phyloP scores from a whole-genome alignment of 208 protist genomes.

The Trypanosoma lewisi region DNA sequence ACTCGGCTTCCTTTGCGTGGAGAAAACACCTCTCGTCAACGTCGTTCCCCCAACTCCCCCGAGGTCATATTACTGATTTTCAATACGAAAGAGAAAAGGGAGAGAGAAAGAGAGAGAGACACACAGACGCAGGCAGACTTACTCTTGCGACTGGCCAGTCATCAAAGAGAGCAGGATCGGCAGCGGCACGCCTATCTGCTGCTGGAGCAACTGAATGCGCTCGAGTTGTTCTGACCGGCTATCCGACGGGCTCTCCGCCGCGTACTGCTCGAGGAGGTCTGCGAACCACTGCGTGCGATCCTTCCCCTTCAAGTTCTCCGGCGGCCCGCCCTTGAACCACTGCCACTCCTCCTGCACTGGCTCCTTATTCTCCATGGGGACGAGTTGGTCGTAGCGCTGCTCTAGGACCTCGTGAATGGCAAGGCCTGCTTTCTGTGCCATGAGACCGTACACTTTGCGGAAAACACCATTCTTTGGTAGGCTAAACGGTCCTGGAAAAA shows the following conservation, averaged over 20 bases:
- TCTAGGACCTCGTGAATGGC: conserved; percentile 76
- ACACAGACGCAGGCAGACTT: background rate
- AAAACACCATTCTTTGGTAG: conserved; percentile 69
- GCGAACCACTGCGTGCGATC: conserved; percentile 75
- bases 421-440: conserved; percentile 69
- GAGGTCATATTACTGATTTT: no score
- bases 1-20: no score
- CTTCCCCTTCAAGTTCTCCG: conserved; percentile 36
- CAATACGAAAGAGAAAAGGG: no score
- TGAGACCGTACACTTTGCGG: conserved; percentile 82
- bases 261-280: conserved; percentile 49
- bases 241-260: conserved; percentile 27
- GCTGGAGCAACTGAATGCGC: conserved; percentile 77
- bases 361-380: conserved; percentile 33
- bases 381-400: conserved; percentile 75
- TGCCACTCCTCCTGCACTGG: conserved; percentile 56
- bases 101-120: no score
- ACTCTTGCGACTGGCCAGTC: conserved; percentile 46
- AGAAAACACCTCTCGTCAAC: background rate
- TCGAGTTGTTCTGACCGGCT: conserved; percentile 65
- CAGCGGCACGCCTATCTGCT: conserved; percentile 84
- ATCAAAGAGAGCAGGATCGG: conserved; percentile 78
- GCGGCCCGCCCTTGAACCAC: conserved; percentile 53
- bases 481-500: conserved; percentile 82
- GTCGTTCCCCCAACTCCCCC: background rate